These are phyloP conservation scores for Sphenostylis stenocarpa DNA, from an alignment of 306 rosid genomes.

Conservation along the genomic window DNA sequence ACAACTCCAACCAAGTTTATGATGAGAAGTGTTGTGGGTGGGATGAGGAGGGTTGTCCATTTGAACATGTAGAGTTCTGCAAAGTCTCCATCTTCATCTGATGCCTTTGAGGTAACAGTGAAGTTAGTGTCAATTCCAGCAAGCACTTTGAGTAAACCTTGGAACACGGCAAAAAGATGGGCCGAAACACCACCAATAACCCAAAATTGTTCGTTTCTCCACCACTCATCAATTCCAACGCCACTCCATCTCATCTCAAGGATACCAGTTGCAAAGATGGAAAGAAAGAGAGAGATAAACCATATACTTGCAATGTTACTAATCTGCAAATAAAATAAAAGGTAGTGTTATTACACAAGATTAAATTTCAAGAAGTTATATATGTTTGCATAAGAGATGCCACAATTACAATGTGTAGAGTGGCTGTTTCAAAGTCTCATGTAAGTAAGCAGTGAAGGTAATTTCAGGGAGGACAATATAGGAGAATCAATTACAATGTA, in stretches of 20 bases:
- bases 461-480: neutral
- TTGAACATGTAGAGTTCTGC: slow-evolving; percentile 85
- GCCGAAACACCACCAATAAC: slow-evolving; percentile 95
- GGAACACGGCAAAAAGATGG: slow-evolving; percentile 86
- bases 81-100: slow-evolving; percentile 86
- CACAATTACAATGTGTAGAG: neutral
- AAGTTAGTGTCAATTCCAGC: slow-evolving; percentile 95
- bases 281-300: slow-evolving; percentile 85
- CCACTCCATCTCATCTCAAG: slow-evolving; percentile 99
- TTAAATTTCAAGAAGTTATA: neutral
- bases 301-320: slow-evolving; percentile 92
- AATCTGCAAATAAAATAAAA: slow-evolving; percentile 58
- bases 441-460: neutral
- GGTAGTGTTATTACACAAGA: neutral
- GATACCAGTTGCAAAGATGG: slow-evolving; percentile 89
- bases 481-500: slow-evolving; percentile 5
- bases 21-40: slow-evolving; percentile 89
- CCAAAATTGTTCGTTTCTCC: slow-evolving; percentile 98
- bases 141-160: slow-evolving; percentile 88
- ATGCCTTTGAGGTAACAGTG: slow-evolving; percentile 91
- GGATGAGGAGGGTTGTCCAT: slow-evolving; percentile 93
- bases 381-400: neutral
- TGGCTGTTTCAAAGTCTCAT: neutral
- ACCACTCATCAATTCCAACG: slow-evolving; percentile 90
- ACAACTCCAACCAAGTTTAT: slow-evolving; percentile 88